A percentile compares a stretch with the other conserved stretches of the same genome.
These are phyloP conservation scores for Vitis hybrid DNA, from an alignment of 177 flowering plant species.

Conservation along the genomic window DNA sequence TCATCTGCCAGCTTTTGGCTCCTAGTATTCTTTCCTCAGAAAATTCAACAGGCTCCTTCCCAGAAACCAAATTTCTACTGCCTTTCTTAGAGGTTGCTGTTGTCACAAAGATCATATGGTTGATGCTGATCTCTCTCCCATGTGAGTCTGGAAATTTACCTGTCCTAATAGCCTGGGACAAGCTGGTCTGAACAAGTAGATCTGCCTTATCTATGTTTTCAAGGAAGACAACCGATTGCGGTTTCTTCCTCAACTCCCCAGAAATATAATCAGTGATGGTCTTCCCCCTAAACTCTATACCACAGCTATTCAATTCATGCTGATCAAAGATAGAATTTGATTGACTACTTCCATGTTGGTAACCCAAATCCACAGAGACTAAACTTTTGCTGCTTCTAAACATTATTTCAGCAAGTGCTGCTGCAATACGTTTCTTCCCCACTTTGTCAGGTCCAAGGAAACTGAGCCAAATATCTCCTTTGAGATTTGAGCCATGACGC, in stretches of 20 bases:
- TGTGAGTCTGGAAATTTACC: constrained; percentile 59
- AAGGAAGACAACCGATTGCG: constrained; percentile 54
- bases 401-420: constrained; percentile 53
- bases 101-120: constrained; percentile 40
- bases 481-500: constrained; percentile 30
- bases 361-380: constrained; percentile 45
- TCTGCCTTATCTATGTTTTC: constrained; percentile 66
- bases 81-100: constrained; percentile 28
- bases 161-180: constrained; percentile 54
- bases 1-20: constrained; percentile 47
- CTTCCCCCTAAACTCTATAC: constrained; percentile 43
- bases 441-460: constrained; percentile 57
- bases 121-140: constrained; percentile 52
- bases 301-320: constrained; percentile 28
- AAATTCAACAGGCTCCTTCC: constrained; percentile 14
- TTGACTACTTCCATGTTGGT: constrained; percentile 18
- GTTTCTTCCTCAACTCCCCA: constrained; percentile 46
- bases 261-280: constrained; percentile 52
- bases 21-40: constrained; percentile 42
- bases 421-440: constrained; percentile 52
- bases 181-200: constrained; percentile 41
- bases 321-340: constrained; percentile 24
- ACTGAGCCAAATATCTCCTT: constrained; percentile 58
- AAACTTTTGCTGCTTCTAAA: constrained; percentile 40
- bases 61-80: constrained; percentile 5